These are phyloP conservation scores for Phytophthora melonis DNA, from an alignment of 352 stramenopile genomes.

Conservation along the genomic window DNA sequence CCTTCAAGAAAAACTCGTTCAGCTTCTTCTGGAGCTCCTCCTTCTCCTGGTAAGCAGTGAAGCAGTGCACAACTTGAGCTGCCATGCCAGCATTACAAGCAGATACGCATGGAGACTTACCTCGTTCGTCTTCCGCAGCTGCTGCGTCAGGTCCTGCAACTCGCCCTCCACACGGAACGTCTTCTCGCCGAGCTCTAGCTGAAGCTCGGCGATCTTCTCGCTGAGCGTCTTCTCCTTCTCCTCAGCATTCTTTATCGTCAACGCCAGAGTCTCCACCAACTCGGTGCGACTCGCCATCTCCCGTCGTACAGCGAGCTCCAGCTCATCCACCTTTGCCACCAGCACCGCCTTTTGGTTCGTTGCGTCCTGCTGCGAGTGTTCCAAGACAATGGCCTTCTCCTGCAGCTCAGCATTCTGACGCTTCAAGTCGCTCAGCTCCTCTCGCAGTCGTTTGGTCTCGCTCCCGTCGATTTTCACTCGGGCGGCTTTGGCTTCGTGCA, in stretches of 20 bases:
- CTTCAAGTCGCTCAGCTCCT: conserved; percentile 52
- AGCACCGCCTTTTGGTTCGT: conserved; percentile 46
- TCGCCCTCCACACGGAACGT: conserved; percentile 71
- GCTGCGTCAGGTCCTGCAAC: conserved; percentile 57
- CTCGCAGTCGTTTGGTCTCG: conserved; percentile 59
- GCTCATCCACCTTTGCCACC: conserved; percentile 56
- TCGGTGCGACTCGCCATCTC: conserved; percentile 76
- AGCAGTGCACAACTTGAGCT: neutral
- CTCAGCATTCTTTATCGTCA: conserved; percentile 65
- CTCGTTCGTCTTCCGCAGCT: conserved; percentile 75
- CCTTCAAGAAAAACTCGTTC: conserved; percentile 80
- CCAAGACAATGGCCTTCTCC: conserved; percentile 50
- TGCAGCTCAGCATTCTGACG: conserved; percentile 54
- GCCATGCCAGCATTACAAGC: neutral
- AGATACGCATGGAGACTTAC: conserved; percentile 35
- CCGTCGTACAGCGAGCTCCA: conserved; percentile 61
- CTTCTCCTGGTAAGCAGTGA: conserved; percentile 60
- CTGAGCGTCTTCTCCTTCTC: conserved; percentile 60
- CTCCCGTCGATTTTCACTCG: conserved; percentile 75
- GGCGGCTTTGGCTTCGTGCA: conserved; percentile 62
- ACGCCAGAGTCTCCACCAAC: conserved; percentile 76
- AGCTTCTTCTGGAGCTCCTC: conserved; percentile 84
- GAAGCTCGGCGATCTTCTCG: conserved; percentile 52
- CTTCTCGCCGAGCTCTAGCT: conserved; percentile 72
- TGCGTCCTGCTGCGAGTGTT: conserved; percentile 52